Evolutionary conservation across 2,329 filamentous ascomycete species (phyloP).

Genomic region (Fusarium subtropicale): DNA sequence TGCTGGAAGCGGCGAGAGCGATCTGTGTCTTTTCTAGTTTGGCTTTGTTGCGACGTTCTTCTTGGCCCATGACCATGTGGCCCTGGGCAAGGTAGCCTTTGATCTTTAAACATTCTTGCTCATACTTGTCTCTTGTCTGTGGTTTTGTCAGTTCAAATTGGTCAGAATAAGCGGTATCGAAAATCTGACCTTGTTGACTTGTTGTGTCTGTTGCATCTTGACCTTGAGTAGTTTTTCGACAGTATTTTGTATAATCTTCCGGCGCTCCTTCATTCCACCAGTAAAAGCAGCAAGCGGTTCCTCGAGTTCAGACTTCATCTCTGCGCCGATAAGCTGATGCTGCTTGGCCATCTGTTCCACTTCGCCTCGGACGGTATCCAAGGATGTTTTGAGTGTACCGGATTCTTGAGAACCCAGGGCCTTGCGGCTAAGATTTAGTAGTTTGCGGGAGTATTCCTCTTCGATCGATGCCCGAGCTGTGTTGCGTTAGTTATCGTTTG

Average conservation of each 20-base stretch:
- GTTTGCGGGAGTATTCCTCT: conserved; percentile 93
- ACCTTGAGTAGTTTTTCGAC: conserved; percentile 94
- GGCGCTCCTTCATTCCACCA: conserved; percentile 93
- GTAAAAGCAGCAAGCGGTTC: conserved; percentile 92
- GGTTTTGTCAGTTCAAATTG: conserved; percentile 9
- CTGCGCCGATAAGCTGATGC: conserved; percentile 86
- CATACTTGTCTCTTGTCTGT: conserved; percentile 89
- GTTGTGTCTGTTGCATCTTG: conserved; percentile 90
- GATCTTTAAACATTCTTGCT: conserved; percentile 97
- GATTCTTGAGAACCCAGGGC: conserved; percentile 87
- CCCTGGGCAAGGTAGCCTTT: conserved; percentile 98
- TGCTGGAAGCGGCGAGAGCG: conserved; percentile 88
- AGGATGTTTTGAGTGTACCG: conserved; percentile 83
- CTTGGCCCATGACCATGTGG: conserved; percentile 99
- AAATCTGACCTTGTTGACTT: conserved; percentile 84
- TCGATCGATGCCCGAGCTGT: conserved; percentile 90
- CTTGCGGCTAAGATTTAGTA: conserved; percentile 87
- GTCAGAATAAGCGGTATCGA: neutral
- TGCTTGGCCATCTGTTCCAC: conserved; percentile 94
- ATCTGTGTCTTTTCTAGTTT: conserved; percentile 99
- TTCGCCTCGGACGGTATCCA: conserved; percentile 89
- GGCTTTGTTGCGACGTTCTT: conserved; percentile 98
- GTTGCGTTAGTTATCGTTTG: neutral
- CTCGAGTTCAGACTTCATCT: conserved; percentile 97
- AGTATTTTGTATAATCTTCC: conserved; percentile 94